Conservation (phyloP, 2,329 filamentous ascomycete genomes). For the Cladosporium sp. region DNA sequence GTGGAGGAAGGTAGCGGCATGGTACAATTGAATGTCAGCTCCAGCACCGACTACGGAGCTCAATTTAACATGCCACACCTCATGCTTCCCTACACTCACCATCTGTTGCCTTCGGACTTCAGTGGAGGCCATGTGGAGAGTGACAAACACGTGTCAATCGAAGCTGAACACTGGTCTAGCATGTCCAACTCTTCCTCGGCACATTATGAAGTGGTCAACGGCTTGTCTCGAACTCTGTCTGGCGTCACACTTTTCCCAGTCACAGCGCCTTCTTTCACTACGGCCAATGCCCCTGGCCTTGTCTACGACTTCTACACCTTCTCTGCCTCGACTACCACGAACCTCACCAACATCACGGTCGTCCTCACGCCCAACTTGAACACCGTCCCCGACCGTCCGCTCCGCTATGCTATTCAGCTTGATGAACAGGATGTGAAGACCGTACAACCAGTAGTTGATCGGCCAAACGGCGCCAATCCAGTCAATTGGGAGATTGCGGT, state of each 20-base stretch:
- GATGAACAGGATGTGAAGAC: slow-evolving; percentile 23
- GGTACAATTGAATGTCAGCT: slow-evolving; percentile 50
- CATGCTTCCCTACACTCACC: slow-evolving; percentile 53
- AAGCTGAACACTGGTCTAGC: slow-evolving; percentile 31
- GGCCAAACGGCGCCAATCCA: slow-evolving; percentile 32
- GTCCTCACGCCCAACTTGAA: slow-evolving; percentile 26
- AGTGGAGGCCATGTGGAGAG: slow-evolving; percentile 59
- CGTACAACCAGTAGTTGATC: slow-evolving; percentile 26
- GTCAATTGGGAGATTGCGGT: slow-evolving; percentile 49
- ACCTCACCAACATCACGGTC: slow-evolving; percentile 34
- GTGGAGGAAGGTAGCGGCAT: slow-evolving; percentile 36
- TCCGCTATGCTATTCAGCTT: slow-evolving; percentile 38
- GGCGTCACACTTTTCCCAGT: slow-evolving; percentile 56
- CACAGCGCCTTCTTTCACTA: slow-evolving; percentile 46
- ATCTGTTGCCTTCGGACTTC: slow-evolving; percentile 49
- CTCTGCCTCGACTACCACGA: slow-evolving; percentile 43
- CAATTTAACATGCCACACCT: slow-evolving; percentile 42
- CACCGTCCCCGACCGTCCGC: slow-evolving; percentile 23
- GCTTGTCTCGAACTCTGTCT: slow-evolving; percentile 55
- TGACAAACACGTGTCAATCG: slow-evolving; percentile 42
- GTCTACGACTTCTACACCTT: slow-evolving; percentile 62
- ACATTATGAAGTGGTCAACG: slow-evolving; percentile 50
- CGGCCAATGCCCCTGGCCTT: slow-evolving; percentile 51
- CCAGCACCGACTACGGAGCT: slow-evolving; percentile 46
- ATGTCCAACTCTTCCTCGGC: slow-evolving; percentile 22